phyloP scores from a whole-genome alignment of 2,329 filamentous ascomycete species.

The Claviceps pazoutovae region DNA sequence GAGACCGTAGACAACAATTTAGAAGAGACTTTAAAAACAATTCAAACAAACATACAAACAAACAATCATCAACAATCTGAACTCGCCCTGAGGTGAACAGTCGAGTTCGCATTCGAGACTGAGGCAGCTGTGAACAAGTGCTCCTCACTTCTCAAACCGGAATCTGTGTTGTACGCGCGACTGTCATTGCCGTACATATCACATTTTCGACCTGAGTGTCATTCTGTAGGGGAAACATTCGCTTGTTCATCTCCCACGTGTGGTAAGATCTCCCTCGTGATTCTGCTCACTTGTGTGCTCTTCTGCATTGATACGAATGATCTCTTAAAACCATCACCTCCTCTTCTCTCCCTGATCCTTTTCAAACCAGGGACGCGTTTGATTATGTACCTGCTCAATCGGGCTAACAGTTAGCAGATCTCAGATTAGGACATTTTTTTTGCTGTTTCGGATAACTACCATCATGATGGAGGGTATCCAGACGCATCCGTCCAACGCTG shows the following conservation, averaged over 20 bases:
- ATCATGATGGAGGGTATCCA: slow-evolving; percentile 72
- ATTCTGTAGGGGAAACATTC: slow-evolving; percentile 77
- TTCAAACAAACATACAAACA: slow-evolving; percentile 7
- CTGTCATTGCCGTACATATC: slow-evolving; percentile 9
- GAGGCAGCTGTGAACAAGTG: background rate
- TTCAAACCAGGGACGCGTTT: no score
- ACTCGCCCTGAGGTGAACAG: slow-evolving; percentile 18
- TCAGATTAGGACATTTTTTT: slow-evolving; percentile 7
- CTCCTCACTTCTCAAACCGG: background rate
- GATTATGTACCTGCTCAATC: background rate
- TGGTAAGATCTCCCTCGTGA: slow-evolving; percentile 34
- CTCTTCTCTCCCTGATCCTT: no score
- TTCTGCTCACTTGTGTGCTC: background rate
- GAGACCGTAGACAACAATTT: slow-evolving; percentile 24
- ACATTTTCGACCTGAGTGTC: slow-evolving; percentile 19
- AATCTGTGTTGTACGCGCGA: slow-evolving; percentile 9
- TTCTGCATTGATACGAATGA: no score
- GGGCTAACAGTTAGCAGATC: slow-evolving; percentile 15
- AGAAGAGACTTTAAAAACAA: slow-evolving; percentile 13
- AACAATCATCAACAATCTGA: slow-evolving; percentile 5
- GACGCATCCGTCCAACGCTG: slow-evolving; percentile 80
- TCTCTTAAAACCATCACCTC: no score
- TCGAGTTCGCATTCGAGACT: slow-evolving; percentile 8
- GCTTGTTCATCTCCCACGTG: slow-evolving; percentile 88
- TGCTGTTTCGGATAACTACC: slow-evolving; percentile 10